Evolutionary conservation across 306 rosid genomes (phyloP), one percentile per base, ranked within the genome.

Genomic region (Pueraria montana): DNA sequence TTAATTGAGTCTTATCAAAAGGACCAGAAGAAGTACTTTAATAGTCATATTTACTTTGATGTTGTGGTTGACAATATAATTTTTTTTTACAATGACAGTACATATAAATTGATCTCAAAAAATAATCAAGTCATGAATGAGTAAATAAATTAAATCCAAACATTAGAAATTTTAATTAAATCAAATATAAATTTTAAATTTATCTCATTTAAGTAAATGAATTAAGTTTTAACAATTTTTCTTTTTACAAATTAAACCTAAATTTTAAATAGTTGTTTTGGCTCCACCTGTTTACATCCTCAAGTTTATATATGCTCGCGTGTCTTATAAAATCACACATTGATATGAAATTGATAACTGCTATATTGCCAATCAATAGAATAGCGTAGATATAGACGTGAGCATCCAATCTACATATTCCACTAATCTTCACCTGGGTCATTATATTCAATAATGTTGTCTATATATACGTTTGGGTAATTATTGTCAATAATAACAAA

Each of bases 381-480:
- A 32, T 77, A 27, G 68, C 43, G 40, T 79, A 78, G 73, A 78
- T 76, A 84, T 84, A 80, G 80, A 85, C 88, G 78, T 80, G 92
- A 82, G 80, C 77, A 91, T 88, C 81, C 86, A 79, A 82, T 66
- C 84, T 79, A 61, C 34, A 77, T 80, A 89, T 82, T 85, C 91
- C 97, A 91, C 93, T 84, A 88, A 86, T 87, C 73, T 79, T 90
- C 86, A 84, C 86, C 61, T 50, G 86, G 18, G 81, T 82, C 81
- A 89, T 89, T 81, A 88, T 87, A 56, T 86, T 85, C 70, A 87
- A 92, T 91, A 80, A 89, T 94, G 89, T 61, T 92, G 97, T 90
- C 91, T 86, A 86, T 83, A 80, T 87, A 84, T 74, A 84, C 76
- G 82, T 67, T 74, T 82, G 43, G 83, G 84, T 84, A 82, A 91